Base-by-base conservation (phyloP, 257 asterid species). In the Salvia splendens region DNA sequence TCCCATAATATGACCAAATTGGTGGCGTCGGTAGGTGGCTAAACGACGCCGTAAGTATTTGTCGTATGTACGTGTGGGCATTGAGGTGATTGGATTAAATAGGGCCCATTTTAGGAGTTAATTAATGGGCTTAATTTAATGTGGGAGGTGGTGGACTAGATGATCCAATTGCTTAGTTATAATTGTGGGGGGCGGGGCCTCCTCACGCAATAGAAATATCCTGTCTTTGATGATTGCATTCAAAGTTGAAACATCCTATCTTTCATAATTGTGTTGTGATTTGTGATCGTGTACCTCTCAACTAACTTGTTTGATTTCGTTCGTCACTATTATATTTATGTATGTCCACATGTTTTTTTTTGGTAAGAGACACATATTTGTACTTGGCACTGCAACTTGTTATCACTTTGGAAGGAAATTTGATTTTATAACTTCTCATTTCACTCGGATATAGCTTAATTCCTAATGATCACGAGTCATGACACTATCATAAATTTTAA, bases 1-100 rank as follows among this genome's bases (percentile, higher is more conserved):
- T 24, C 30, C 30, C 30, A 24, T 24, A 24, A 24, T 24, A 20
- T 20, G 24, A 20, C 24, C 24, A 20, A 20, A 20, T 20, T 20
- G 24, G 24, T 20, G 24, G 84, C 84, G 80, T 80, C 86, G 72
- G 68, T 75, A 33, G 70, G 68, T 47, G 78, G 70, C 82, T 2
- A 1, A 8, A 40, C 73, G 67, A 55, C 69, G 52, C 16, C 63
- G 75, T 49, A 53, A 60, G 42, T 55, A 24, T 50, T 41, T 42
- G 68, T 69, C 65, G 64, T 53, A 49, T 74, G 4, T 24, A 6
- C 68, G 71, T 54, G 61, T 36, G 74, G 71, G 80, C 73, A 70
- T 49, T 45, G 35, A 50, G 12, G 32, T 73, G 61, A 60, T n/a
- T 61, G 46, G 67, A 78, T 30, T 60, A 42, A n/a, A 17, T 11